Evolutionary conservation across 2,329 filamentous ascomycete species (phyloP), one percentile per base, ranked within the genome.

Genomic region (Tolypocladium endophyticum): DNA sequence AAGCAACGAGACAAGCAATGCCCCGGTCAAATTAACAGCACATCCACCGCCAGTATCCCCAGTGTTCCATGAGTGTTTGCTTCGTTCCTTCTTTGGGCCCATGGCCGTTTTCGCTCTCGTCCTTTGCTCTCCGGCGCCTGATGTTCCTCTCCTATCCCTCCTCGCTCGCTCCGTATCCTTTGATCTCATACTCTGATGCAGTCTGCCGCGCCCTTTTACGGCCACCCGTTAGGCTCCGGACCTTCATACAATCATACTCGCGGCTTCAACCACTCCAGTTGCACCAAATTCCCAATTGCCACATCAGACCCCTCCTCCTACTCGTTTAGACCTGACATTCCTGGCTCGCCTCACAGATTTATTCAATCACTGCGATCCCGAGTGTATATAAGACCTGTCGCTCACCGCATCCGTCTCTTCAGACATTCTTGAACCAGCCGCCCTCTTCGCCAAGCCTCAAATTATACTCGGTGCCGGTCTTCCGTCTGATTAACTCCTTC

Each of bases 351-450:
- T 59, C 9, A 20, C 59, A 54, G 35, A 33, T 57, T 5, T 36
- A n/a, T 30, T 54, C 45, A 33, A 61, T 45, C 33, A 30, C 28
- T 43, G 58, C 55, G 28, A 20, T 23, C 45, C 16, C 30, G 16
- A 58, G 25, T 30, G n/a, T 60, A 64, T 62, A 64, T 60, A 63
- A 62, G 58, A 61, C 55, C 58, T 57, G 43, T 33, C 50, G 20
- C 20, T 28, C 23, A 11, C 59, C 59, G 36, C 56, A 23, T 23
- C 50, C 57, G 30, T 53, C 50, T 59, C 54, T 57, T 23, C 58
- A 59, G 58, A 57, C 23, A 57, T 57, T 47, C 58, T 59, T 61
- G 57, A 63, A 59, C 59, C 50, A 43, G 33, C 30, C 52, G 56
- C 53, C 47, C 54, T 61, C 41, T 60, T 56, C 58, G 56, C 35